Evolutionary conservation across 192 early-diverging fungal species (phyloP), one percentile per base, ranked within the genome.

Genomic region (Podochytrium sp.): DNA sequence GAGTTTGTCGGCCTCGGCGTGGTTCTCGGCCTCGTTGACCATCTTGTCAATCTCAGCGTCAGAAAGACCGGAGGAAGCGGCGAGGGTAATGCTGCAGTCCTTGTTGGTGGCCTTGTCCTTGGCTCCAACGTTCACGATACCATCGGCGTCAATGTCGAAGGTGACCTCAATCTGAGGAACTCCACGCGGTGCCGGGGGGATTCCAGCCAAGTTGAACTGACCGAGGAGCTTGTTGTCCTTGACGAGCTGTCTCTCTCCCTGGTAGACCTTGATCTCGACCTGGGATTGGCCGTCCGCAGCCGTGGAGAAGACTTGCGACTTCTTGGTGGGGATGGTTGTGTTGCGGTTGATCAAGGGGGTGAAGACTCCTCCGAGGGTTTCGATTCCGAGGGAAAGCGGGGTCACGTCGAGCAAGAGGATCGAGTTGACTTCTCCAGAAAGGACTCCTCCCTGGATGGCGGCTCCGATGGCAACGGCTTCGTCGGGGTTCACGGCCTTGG

Each of bases 321-420:
- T 99, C 87, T 99, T 99, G 82, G 97, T 99, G 32, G 97, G 97
- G 71, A 99, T 97, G 32, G 96, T 98, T 65, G 97, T 98, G 87
- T 99, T 99, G 70, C 96, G 88, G 84, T 90, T 94, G 84, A 99
- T 99, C 40, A 99, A 86, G 57, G 95, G 91, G 57, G 97, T 95
- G 79, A 99, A 98, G 64, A 99, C 96, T 72, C 97, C 97, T 74
- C 97, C 97, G 35, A 97, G 88, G 51, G 97, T 99, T 79, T 98
- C 97, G 77, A 99, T 98, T 81, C 97, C 97, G 60, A 99, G 91
- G 20, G 97, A 97, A 42, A 99, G 88, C 40, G 97, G 97, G 27
- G 95, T 97, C 52, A 99, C 97, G 80, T 99, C 97, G 65, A 99
- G 84, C 56, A 99, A 86, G 18, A 99, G 86, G 38, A 99, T 94